Evolutionary conservation across 1,284 basidiomycete genomes (phyloP), one percentile per base, ranked within the genome.

Genomic region (Apiotrichum sp.): DNA sequence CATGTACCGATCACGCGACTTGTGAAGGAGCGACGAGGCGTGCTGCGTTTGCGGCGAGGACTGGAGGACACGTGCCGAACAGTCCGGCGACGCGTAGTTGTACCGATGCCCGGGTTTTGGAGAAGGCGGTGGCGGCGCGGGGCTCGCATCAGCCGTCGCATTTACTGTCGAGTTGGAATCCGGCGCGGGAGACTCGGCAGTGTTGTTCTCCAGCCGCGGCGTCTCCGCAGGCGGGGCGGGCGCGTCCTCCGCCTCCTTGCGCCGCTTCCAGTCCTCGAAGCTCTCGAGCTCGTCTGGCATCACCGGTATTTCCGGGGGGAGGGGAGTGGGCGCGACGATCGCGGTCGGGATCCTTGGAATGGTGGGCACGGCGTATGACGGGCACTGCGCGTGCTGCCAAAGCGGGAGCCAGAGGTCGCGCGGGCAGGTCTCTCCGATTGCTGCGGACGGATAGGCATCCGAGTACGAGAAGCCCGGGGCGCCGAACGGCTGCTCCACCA

Each of bases 1-100:
- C 95, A 98, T 96, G 80, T 98, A 98, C 62, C 86, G 80, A 75
- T 98, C 95, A 72, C 87, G 88, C 77, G 93, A 93, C 51, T 86
- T 87, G 50, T 88, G 88, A 2, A 98, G 81, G 55, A 98, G 88
- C 0, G 88, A 83, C 0, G 86, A 84, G 0, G 91, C 79, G 2
- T 90, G 92, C 67, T 93, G 93, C 45, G 93, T 88, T 1, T 82
- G 82, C 33, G 84, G 83, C 69, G 93, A 92, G 0, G 89, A 81
- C 3, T 83, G 82, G 74, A 96, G 92, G 14, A 98, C 86, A 3
- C 91, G 86, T 2, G 93, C 93, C 0, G 90, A 92, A 70, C 95
- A 98, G 73, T 98, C 95, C 58, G 87, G 73, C 42, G 86, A 87
- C 36, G 95, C 95, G 68, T 96, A 98, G 76, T 98, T 96, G 81